These are phyloP conservation scores for Beta vulgaris DNA, from an alignment of 148 eudicot genomes.

Conservation along the genomic window DNA sequence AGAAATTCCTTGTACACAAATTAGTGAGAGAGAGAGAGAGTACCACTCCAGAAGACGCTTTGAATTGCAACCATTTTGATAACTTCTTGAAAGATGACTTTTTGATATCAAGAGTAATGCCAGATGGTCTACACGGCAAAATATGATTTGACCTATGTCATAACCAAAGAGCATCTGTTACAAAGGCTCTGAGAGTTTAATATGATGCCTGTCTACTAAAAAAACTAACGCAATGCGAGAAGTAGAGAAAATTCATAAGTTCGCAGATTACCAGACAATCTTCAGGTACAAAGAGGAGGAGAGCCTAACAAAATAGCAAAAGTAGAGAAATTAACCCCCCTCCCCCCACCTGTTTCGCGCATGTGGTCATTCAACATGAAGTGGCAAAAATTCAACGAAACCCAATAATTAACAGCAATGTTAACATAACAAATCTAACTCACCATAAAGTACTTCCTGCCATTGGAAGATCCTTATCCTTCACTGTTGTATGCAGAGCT, in stretches of 20 bases:
- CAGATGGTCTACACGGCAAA: conserved; percentile 83
- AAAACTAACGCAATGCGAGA: background rate
- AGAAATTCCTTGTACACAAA: background rate
- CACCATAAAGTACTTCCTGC: conserved; percentile 96
- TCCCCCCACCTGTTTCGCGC: background rate
- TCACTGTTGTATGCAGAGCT: conserved; percentile 87
- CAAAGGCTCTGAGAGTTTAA: conserved; percentile 4
- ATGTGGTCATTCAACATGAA: background rate
- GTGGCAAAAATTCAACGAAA: background rate
- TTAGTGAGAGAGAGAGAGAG: background rate
- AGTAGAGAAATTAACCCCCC: background rate
- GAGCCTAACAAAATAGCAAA: background rate
- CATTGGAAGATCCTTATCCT: conserved; percentile 89
- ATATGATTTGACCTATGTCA: conserved; percentile 83
- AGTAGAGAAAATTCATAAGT: background rate
- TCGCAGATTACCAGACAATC: background rate
- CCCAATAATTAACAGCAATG: background rate
- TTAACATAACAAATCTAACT: conserved; percentile 19
- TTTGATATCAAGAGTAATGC: conserved; percentile 73
- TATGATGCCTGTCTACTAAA: background rate
- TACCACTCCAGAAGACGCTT: conserved; percentile 74
- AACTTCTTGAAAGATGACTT: conserved; percentile 91
- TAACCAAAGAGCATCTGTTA: conserved; percentile 20
- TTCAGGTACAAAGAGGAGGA: conserved; percentile 8
- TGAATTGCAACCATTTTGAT: conserved; percentile 90